These are phyloP conservation scores for Chrysoporthe cubensis DNA, from an alignment of 2,329 filamentous ascomycete genomes.

Conservation along the genomic window DNA sequence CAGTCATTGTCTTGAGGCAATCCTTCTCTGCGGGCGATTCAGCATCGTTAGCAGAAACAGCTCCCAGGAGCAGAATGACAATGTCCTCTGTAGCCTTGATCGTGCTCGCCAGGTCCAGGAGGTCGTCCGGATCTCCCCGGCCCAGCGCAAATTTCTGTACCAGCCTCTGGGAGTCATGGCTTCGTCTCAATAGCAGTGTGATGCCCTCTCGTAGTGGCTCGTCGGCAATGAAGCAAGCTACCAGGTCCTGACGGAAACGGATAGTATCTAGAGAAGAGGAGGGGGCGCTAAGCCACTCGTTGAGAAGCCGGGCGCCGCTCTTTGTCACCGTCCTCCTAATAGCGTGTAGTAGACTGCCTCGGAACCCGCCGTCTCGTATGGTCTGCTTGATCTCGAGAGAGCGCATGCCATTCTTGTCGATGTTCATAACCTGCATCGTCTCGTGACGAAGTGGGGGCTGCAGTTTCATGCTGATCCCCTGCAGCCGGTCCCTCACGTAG, in stretches of 20 bases:
- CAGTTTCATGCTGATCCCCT: slow-evolving; percentile 77
- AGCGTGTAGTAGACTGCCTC: slow-evolving; percentile 88
- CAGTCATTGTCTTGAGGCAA: slow-evolving; percentile 51
- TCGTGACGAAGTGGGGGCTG: slow-evolving; percentile 80
- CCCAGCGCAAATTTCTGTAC: slow-evolving; percentile 94
- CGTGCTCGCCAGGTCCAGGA: slow-evolving; percentile 81
- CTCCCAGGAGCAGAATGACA: slow-evolving; percentile 47
- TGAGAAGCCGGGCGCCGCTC: slow-evolving; percentile 82
- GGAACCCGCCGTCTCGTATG: slow-evolving; percentile 75
- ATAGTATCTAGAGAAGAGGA: slow-evolving; percentile 86
- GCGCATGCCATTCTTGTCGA: slow-evolving; percentile 89
- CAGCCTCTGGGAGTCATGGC: slow-evolving; percentile 84
- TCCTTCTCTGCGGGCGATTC: slow-evolving; percentile 24
- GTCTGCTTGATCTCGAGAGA: slow-evolving; percentile 89
- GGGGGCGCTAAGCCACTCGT: slow-evolving; percentile 83
- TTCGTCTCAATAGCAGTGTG: slow-evolving; percentile 69
- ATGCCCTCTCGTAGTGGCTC: slow-evolving; percentile 72
- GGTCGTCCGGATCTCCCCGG: slow-evolving; percentile 87
- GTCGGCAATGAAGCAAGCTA: slow-evolving; percentile 72
- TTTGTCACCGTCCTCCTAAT: slow-evolving; percentile 88
- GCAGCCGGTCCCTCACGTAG: slow-evolving; percentile 80
- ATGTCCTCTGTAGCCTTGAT: slow-evolving; percentile 75
- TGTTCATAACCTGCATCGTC: slow-evolving; percentile 78
- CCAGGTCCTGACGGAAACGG: slow-evolving; percentile 77
- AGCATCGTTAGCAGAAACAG: slow-evolving; percentile 15